Base-by-base conservation (phyloP, 768 basidiomycete genomes). In the Holtermanniella nyarrowii region DNA sequence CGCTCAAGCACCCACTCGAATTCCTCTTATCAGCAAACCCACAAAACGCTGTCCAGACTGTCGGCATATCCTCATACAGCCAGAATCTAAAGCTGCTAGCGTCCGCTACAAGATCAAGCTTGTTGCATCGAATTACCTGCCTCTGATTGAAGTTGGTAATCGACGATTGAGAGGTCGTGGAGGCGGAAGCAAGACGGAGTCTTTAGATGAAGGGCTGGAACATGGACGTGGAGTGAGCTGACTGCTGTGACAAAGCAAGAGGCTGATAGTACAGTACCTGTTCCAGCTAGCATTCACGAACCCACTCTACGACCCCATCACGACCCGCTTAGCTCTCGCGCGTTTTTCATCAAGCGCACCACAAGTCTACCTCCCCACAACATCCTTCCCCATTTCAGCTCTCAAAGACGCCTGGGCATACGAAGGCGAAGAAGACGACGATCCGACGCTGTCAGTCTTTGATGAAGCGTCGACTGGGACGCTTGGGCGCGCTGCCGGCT, bases 341-440 rank as follows among this genome's bases (percentile, higher is more conserved):
- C 76, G 31, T 70, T 74, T 37, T 18, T 44, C 50, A 14, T 48
- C 26, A 1, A 3, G 49, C 1, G 53, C 24, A 18, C 40, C 18
- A 37, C 50, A 82, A 1, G 77, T 93, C 4, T 82, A 83, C 10
- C 74, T 97, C 2, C 91, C 88, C 0, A 82, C 81, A 11, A 74
- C 79, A 0, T 73, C 82, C 7, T 93, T 99, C 67, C 76, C 85
- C 4, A 80, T 97, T 44, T 82, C 85, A 13, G 86, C 93, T 2
- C 91, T 85, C 65, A 88, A 88, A 16, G 95, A 97, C 68, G 88
- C 88, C 26, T 97, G 93, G 93, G 90, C 97, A 70, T 95, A 90
- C 56, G 93, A 95, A 49, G 90, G 90, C 53, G 89, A 93, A 52
- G 89, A 88, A 26, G 75, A 73, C 10, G 72, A 74, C 43, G 78